Evolutionary conservation across 768 basidiomycete genomes (phyloP).

Genomic region (Amanita exitialis): DNA sequence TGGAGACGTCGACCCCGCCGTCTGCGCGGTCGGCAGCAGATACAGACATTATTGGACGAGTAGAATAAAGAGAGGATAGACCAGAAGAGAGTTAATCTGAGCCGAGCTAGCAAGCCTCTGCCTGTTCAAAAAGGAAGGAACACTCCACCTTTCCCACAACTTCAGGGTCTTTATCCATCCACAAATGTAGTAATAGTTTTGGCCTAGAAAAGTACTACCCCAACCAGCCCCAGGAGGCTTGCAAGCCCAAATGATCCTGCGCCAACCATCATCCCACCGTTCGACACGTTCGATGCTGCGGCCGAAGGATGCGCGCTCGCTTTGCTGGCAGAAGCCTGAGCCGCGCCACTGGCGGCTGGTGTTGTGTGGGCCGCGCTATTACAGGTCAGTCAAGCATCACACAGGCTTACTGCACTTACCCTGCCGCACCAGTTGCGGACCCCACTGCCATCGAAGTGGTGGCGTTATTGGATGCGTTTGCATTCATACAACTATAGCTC

Average conservation of each 20-base stretch:
- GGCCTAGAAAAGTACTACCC: conserved; percentile 35
- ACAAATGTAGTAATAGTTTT: not conserved
- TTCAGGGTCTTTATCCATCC: not conserved
- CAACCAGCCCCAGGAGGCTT: conserved; percentile 40
- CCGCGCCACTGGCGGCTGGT: conserved; percentile 3
- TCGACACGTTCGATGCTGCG: conserved; percentile 11
- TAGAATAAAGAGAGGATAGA: conserved; percentile 5
- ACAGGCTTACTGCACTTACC: not conserved
- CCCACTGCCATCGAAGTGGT: not conserved
- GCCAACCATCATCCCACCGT: conserved; percentile 13
- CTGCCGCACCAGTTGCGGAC: not conserved
- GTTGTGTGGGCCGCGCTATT: not conserved
- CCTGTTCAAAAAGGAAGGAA: conserved; percentile 5
- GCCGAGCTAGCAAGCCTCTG: not conserved
- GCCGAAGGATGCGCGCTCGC: conserved; percentile 12
- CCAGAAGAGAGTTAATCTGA: not conserved
- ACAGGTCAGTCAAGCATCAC: not conserved
- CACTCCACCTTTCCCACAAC: conserved; percentile 1
- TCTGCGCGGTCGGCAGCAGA: conserved; percentile 1
- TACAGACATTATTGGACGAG: conserved; percentile 9
- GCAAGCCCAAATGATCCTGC: conserved; percentile 32
- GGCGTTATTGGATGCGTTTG: not conserved
- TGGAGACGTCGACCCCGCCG: conserved; percentile 2
- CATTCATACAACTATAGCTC: not conserved
- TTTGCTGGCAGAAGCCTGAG: conserved; percentile 9